Conservation (phyloP, 306 rosid genomes). For the Calophaca sinica region DNA sequence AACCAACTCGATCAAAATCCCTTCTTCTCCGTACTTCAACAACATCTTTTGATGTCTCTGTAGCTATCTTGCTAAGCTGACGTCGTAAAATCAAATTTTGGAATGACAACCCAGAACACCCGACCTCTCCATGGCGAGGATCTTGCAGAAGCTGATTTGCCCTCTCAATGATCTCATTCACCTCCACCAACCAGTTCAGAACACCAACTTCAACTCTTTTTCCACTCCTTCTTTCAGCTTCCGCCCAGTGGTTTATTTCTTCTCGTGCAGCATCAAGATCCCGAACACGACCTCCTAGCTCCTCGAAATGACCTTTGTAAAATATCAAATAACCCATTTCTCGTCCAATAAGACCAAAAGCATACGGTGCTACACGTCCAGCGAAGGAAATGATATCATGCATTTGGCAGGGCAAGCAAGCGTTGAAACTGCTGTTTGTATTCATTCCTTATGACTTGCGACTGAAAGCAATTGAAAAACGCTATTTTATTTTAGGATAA, state of each 20-base stretch:
- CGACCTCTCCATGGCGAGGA: neutral
- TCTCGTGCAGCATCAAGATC: neutral
- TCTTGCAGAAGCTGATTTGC: neutral
- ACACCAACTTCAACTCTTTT: neutral
- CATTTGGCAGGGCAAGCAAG: neutral
- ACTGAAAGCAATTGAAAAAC: neutral
- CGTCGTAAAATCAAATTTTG: neutral
- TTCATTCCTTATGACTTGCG: neutral
- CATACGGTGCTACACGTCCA: neutral
- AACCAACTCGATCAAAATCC: neutral
- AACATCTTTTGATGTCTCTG: neutral
- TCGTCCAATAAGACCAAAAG: neutral
- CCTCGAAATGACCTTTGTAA: neutral
- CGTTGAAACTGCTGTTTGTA: neutral
- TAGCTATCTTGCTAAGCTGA: neutral
- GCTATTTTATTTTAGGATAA: neutral
- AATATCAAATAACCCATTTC: neutral
- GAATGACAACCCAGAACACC: neutral
- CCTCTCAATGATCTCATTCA: neutral
- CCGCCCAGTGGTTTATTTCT: neutral
- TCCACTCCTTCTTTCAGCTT: neutral
- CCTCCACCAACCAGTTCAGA: neutral
- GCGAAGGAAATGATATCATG: neutral
- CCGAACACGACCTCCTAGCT: neutral
- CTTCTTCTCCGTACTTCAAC: neutral